Base-by-base conservation (phyloP, 495 filamentous ascomycete genomes). In the Aspergillus campestris region DNA sequence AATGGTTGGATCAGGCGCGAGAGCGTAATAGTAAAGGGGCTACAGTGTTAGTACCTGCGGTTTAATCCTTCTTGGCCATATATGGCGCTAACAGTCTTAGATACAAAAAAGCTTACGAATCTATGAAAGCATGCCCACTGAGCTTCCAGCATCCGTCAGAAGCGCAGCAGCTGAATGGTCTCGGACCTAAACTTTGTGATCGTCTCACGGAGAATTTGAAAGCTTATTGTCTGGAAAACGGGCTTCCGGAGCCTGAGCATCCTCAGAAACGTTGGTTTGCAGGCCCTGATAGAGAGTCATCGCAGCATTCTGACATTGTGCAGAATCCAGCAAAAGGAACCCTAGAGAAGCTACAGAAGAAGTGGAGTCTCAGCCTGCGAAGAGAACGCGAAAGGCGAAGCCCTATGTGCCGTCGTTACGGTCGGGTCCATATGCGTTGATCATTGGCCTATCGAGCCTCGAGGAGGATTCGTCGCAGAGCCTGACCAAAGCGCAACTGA, bases 41-140 rank as follows among this genome's bases (percentile, higher is more conserved):
- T 11, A 78, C 72, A 37, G 78, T 78, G 61, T 80, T 18, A 28
- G 72, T 62, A 46, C 46, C 36, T 42, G 7, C 9, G 10, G 30
- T 14, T 33, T 40, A 9, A 14, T 12, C 34, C 40, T 18, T 44
- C 8, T 37, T 24, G 9, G 9, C 31, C 29, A 13, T 6, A 14
- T 24, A 27, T 24, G 28, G 38, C n/a, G 7, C n/a, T 44, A n/a
- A 42, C 56, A 57, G 31, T 59, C 40, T 13, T 32, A 79, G 76
- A 0, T 91, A 89, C 64, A 88, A 83, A 55, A 84, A 83, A 45
- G 87, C 87, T 1, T 89, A 89, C 54, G 78, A 86, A 40, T 85
- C 87, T 8, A 78, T 94, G 65, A 89, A 84, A 67, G 75, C 77
- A 18, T 92, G 86, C 49, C 87, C 87, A 0, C 61, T 89, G 37